These are phyloP conservation scores for Fusarium burgessii DNA, from an alignment of 2,329 filamentous ascomycete species.

Conservation along the genomic window DNA sequence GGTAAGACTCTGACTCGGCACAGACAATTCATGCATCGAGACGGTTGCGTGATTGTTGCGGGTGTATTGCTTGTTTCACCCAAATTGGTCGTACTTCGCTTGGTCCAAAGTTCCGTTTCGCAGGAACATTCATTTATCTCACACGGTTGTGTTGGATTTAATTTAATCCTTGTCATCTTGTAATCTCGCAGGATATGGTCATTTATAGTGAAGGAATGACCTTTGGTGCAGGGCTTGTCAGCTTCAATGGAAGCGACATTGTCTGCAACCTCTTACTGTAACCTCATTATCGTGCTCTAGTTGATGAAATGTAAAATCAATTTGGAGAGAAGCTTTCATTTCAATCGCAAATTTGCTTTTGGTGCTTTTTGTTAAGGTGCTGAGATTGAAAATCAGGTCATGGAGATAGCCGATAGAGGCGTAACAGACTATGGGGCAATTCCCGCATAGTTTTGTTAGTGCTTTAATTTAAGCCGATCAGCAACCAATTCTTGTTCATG, in stretches of 20 bases:
- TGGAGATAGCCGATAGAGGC: background rate
- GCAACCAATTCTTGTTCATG: too few species aligned
- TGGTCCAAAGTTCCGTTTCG: background rate
- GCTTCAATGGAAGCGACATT: background rate
- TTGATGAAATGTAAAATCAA: rapidly evolving
- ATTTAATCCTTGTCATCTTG: background rate
- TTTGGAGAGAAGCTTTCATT: background rate
- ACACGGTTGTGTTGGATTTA: background rate
- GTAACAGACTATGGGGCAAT: rapidly evolving
- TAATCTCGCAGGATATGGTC: background rate
- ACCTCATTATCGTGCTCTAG: rapidly evolving
- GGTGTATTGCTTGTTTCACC: constrained; percentile 12
- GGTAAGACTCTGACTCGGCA: background rate
- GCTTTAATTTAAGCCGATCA: too few species aligned
- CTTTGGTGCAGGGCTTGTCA: background rate
- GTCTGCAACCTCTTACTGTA: background rate
- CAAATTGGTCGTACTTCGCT: background rate
- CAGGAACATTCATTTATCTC: background rate
- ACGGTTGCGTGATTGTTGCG: background rate
- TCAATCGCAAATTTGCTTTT: rapidly evolving
- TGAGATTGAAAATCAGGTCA: rapidly evolving
- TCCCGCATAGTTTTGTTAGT: rapidly evolving
- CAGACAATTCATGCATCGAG: background rate
- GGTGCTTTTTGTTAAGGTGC: too few species aligned
- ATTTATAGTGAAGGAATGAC: background rate